Conservation (phyloP, 106 monocot genomes). For the Acorus calamus region DNA sequence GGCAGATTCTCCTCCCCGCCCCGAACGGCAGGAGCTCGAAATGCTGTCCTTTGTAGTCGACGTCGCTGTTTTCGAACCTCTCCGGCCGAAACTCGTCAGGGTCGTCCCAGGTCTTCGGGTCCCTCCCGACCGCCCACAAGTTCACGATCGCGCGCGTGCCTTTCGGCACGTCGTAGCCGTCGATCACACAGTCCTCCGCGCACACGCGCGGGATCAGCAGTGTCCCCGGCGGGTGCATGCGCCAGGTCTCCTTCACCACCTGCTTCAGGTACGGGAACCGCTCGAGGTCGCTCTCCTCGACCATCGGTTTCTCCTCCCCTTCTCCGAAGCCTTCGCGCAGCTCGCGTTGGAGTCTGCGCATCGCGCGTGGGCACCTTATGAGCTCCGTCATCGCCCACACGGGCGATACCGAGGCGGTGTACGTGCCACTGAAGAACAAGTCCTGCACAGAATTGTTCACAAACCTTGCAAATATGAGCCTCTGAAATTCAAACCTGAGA, state of each 20-base stretch:
- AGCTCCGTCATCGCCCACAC: constrained; percentile 25
- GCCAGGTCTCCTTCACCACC: background rate
- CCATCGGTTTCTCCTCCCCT: background rate
- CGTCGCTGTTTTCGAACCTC: constrained; percentile 5
- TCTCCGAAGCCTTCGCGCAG: constrained; percentile 2
- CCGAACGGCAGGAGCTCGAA: constrained; percentile 22
- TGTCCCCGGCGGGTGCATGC: too few species aligned
- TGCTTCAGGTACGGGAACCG: too few species aligned
- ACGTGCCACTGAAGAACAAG: too few species aligned
- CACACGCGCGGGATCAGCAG: constrained; percentile 8
- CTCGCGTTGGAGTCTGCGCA: constrained; percentile 19
- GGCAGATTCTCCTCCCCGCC: constrained; percentile 15
- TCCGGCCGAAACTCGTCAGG: constrained; percentile 4
- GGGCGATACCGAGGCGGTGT: too few species aligned
- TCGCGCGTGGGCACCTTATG: constrained; percentile 9
- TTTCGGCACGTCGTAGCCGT: constrained; percentile 15
- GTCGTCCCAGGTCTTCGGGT: constrained; percentile 19
- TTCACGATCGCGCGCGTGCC: constrained; percentile 15
- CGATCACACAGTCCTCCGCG: constrained; percentile 5
- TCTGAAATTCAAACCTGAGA: too few species aligned
- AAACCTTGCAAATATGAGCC: too few species aligned
- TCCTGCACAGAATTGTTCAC: too few species aligned
- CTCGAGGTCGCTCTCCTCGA: constrained; percentile 5
- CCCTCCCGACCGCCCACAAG: constrained; percentile 19
- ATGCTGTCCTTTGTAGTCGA: constrained; percentile 11